Evolutionary conservation across 768 basidiomycete species (phyloP).

Genomic region (Naganishia onofrii): DNA sequence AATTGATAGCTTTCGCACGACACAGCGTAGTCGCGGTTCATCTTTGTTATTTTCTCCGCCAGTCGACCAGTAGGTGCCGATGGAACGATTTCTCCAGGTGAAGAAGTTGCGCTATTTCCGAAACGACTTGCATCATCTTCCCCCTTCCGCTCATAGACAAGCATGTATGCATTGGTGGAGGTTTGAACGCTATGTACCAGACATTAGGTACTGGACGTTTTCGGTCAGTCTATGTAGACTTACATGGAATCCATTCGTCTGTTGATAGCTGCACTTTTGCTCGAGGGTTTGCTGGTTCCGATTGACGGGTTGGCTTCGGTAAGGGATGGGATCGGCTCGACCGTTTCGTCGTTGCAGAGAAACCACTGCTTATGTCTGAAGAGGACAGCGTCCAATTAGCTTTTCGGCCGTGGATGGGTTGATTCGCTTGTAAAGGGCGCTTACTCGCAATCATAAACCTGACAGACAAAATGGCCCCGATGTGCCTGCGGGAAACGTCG

Average conservation of each 20-base stretch:
- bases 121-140: neutral
- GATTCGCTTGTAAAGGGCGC: constrained; percentile 1
- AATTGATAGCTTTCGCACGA: neutral
- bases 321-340: neutral
- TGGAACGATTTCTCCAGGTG: neutral
- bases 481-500: constrained; percentile 39
- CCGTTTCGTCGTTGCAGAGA: constrained; percentile 85
- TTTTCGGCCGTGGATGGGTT: neutral
- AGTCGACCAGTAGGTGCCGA: constrained; percentile 4
- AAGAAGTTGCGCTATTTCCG: neutral
- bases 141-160: constrained; percentile 71
- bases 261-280: neutral
- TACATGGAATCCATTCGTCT: constrained; percentile 1
- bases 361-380: constrained; percentile 72
- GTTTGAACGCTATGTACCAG: constrained; percentile 47
- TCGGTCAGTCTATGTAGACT: neutral
- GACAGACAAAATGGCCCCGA: constrained; percentile 48
- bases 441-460: constrained; percentile 43
- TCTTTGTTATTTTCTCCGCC: constrained; percentile 4
- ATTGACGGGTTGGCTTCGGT: neutral
- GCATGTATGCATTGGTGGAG: constrained; percentile 85
- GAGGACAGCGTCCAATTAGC: neutral
- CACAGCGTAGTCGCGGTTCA: constrained; percentile 8
- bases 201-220: constrained; percentile 29
- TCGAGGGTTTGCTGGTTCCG: neutral